Evolutionary conservation across 768 basidiomycete genomes (phyloP).

Genomic region (Holtermannia corniformis): DNA sequence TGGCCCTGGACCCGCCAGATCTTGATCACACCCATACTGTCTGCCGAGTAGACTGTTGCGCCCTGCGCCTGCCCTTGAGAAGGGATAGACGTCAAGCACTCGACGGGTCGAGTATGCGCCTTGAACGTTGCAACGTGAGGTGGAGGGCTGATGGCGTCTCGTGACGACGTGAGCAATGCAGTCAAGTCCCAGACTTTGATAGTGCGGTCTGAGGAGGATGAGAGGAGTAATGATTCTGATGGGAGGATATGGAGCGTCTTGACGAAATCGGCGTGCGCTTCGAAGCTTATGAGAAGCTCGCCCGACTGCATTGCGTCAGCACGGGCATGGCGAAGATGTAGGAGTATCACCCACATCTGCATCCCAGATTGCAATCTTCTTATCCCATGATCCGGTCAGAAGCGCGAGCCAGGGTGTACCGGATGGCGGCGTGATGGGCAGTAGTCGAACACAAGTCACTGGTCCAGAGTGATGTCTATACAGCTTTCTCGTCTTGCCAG

Average conservation of each 20-base stretch:
- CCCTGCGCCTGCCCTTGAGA: constrained; percentile 27
- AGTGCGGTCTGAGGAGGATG: constrained; percentile 82
- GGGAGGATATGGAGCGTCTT: constrained; percentile 65
- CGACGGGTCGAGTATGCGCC: constrained; percentile 79
- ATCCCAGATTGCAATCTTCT: constrained; percentile 87
- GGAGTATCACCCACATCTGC: constrained; percentile 50
- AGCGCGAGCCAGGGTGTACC: constrained; percentile 44
- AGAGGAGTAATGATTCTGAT: constrained; percentile 56
- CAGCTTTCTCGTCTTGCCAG: constrained; percentile 64
- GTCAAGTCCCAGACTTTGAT: constrained; percentile 71
- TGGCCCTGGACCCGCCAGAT: constrained; percentile 59
- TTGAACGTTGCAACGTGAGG: constrained; percentile 59
- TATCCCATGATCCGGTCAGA: constrained; percentile 92
- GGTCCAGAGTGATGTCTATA: constrained; percentile 82
- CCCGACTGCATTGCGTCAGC: constrained; percentile 51
- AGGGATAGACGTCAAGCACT: constrained; percentile 55
- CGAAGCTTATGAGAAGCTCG: constrained; percentile 57
- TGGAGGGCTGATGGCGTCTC: constrained; percentile 4
- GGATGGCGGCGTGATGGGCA: constrained; percentile 3
- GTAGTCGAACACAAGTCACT: constrained; percentile 70
- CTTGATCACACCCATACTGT: constrained; percentile 85
- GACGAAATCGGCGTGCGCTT: constrained; percentile 81
- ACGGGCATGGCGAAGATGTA: not conserved
- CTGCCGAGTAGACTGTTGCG: constrained; percentile 64
- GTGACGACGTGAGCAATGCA: constrained; percentile 2